phyloP scores from a whole-genome alignment of 768 basidiomycete species.

The Gymnopilus junonius region DNA sequence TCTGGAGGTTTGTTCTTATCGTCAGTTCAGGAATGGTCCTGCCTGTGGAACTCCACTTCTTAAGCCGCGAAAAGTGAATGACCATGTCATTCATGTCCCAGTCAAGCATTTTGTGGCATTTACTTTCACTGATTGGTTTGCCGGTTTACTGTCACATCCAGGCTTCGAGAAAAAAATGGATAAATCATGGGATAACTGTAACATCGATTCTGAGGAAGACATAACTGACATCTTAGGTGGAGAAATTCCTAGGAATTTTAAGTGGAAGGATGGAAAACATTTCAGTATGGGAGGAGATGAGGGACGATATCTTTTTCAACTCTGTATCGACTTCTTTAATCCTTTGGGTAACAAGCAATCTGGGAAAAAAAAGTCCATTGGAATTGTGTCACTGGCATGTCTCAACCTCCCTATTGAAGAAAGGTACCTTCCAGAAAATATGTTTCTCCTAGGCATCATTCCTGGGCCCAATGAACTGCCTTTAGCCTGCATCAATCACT shows the following conservation, averaged over 20 bases:
- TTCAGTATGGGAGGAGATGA: conserved; percentile 18
- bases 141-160: conserved; percentile 21
- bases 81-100: conserved; percentile 2
- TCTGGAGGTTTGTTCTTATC: conserved; percentile 12
- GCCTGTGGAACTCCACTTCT: conserved; percentile 10
- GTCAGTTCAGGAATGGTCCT: conserved; percentile 1
- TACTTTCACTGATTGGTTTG: conserved; percentile 30
- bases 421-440: conserved; percentile 38
- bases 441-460: conserved; percentile 41
- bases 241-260: conserved; percentile 25
- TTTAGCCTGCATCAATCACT: conserved; percentile 37
- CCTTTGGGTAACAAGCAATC: conserved; percentile 33
- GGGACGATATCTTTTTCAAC: conserved; percentile 31
- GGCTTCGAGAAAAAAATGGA: conserved; percentile 34
- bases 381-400: conserved; percentile 35
- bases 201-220: background rate
- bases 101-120: conserved; percentile 23
- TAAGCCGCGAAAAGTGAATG: background rate
- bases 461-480: conserved; percentile 43
- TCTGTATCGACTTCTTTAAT: conserved; percentile 41
- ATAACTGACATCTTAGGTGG: conserved; percentile 16
- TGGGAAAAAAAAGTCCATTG: conserved; percentile 26
- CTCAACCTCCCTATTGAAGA: conserved; percentile 38
- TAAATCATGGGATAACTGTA: background rate
- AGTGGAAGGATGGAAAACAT: conserved; percentile 28